Evolutionary conservation across 202 grass and related monocot genomes (phyloP).

Genomic region (Thinopyrum obtusiflorum): DNA sequence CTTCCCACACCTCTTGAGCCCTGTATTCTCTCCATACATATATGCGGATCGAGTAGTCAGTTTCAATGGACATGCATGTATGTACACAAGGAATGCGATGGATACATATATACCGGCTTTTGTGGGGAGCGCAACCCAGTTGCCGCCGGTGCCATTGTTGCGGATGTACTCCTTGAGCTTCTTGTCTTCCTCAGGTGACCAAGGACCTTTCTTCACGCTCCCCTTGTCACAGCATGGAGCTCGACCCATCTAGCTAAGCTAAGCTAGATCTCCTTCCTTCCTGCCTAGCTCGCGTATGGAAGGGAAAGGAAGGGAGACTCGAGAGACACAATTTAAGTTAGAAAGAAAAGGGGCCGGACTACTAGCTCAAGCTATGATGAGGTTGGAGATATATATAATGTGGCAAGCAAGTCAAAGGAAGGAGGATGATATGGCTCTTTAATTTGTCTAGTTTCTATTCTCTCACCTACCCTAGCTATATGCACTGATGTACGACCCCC

Average conservation of each 20-base stretch:
- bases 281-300: background rate
- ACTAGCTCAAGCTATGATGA: too few relatives aligned
- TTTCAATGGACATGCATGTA: background rate
- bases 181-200: constrained; percentile 5
- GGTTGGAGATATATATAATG: background rate
- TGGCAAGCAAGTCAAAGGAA: background rate
- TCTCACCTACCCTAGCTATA: background rate
- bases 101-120: background rate
- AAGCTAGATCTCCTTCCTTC: too few relatives aligned
- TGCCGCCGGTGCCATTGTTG: background rate
- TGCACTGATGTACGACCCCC: background rate
- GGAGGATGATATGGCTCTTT: background rate
- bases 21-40: background rate
- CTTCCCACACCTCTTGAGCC: background rate
- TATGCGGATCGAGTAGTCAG: too few relatives aligned
- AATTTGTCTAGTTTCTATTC: background rate
- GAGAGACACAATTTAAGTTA: too few relatives aligned
- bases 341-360: too few relatives aligned
- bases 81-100: background rate
- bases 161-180: constrained; percentile 8
- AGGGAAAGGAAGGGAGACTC: background rate
- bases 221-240: constrained; percentile 10
- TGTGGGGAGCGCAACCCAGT: constrained; percentile 1
- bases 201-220: constrained; percentile 9
- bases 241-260: background rate